Base-by-base conservation (phyloP, 2,329 filamentous ascomycete genomes). In the Sporothrix pallida region DNA sequence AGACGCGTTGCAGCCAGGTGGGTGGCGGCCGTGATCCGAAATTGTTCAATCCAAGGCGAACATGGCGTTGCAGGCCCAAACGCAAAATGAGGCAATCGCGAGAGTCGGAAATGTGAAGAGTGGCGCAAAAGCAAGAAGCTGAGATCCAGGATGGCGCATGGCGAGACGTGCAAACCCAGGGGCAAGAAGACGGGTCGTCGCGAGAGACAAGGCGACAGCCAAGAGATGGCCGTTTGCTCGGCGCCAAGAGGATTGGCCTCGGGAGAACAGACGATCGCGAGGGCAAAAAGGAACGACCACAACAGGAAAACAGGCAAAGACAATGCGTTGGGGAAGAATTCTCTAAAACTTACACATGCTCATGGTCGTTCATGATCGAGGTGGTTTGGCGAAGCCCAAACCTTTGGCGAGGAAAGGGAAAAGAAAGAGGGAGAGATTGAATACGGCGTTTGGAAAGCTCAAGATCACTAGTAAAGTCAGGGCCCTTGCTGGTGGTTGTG, bases 311-410 rank as follows among this genome's bases (percentile, higher is more conserved):
- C 46, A 54, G 48, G 48, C 20, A n/a, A n/a, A 10, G 69, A 12
- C 20, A 60, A 46, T 20, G 44, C 63, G 17, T 46, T 6, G n/a
- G 20, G 7, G 12, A 9, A 8, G 23, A 20, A 13, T 20, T 9
- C 15, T 37, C 50, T 7, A 8, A 48, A 69, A 76, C 76, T 71
- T 74, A 77, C 76, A 75, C 74, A 76, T 71, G 72, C 74, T 73
- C 76, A 77, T 77, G 75, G 72, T 76, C 73, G 73, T 74, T 76
- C 76, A 77, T 77, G 65, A 74, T 76, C 72, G 56, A 62, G 60
- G 46, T 60, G 76, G 75, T 74, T 72, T 74, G 72, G 75, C 70
- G 58, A 17, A 54, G 72, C 75, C 76, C 76, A 73, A 71, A 74
- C 67, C 75, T 72, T 58, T 26, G n/a, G 17, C 70, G 56, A 46